A percentile compares a stretch with the other conserved stretches of the same genome.
These are phyloP conservation scores for Nannizzia gypsea DNA, from an alignment of 2,329 filamentous ascomycete genomes.

Conservation along the genomic window DNA sequence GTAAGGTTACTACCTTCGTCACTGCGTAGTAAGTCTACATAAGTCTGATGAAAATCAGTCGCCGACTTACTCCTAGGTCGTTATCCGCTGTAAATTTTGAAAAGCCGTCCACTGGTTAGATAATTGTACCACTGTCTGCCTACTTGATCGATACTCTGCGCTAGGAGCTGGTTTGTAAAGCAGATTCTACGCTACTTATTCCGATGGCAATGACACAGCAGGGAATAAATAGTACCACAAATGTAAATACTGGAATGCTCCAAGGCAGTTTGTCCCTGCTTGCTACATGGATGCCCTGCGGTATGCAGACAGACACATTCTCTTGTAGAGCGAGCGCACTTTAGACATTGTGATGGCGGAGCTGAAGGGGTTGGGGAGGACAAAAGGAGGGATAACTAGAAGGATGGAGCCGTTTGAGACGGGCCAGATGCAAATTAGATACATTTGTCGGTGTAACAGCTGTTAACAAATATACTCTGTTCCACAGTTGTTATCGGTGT, in stretches of 20 bases:
- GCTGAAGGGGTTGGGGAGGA: not conserved
- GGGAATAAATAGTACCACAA: slow-evolving; percentile 11
- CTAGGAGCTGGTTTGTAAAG: slow-evolving; percentile 12
- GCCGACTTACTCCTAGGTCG: not conserved
- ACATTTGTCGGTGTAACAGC: not conserved
- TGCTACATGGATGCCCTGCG: not conserved
- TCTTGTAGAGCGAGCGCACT: not conserved
- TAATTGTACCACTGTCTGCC: not conserved
- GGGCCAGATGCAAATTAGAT: not conserved
- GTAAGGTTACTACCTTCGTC: not conserved
- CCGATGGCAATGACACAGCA: slow-evolving; percentile 5
- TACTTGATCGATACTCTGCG: slow-evolving; percentile 13
- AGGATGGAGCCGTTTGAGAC: not conserved
- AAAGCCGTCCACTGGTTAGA: not conserved
- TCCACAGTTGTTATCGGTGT: not conserved
- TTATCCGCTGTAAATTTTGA: not conserved
- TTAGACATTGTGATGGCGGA: not conserved
- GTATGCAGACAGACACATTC: not conserved
- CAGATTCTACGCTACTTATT: slow-evolving; percentile 9
- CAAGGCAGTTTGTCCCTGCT: not conserved
- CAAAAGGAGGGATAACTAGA: not conserved
- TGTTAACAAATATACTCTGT: not conserved
- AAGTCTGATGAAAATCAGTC: not conserved
- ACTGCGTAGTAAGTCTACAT: not conserved
- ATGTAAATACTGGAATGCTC: slow-evolving; percentile 11